Base-by-base conservation (phyloP, 2,329 filamentous ascomycete genomes). In the Malbranchea zuffiana region DNA sequence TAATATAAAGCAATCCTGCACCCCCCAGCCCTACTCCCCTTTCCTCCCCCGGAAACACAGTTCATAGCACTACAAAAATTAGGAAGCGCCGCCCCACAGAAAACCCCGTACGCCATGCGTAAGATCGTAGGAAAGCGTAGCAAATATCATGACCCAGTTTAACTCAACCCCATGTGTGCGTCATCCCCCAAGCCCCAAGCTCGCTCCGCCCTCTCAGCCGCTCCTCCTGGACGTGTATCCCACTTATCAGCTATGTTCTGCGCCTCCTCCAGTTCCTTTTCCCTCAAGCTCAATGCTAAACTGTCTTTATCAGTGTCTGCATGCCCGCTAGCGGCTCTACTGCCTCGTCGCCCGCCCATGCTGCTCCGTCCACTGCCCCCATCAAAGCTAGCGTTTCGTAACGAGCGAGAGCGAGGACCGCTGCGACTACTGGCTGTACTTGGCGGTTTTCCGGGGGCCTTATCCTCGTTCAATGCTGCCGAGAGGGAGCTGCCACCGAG, bases 161-260 rank as follows among this genome's bases (percentile, higher is more conserved):
- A 88, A 57, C 88, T 84, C 47, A 93, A 63, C 20, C 77, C 80
- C 81, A 93, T 90, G 50, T 80, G 71, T 16, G 81, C 76, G 52
- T 93, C 85, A 54, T 94, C 86, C 1, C 82, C 82, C 33, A 92
- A 72, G 0, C 83, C 82, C 78, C 85, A 86, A 47, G 64, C 77
- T 47, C 47, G 62, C 54, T 55, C 59, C 15, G 57, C 68, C 38
- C 67, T 56, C 36, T 65, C 61, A 8, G 71, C 75, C 51, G 61
- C 65, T 45, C 67, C 59, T 45, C 68, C 54, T 46, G 68, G 66
- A 57, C 75, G 74, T 60, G 56, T 72, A 63, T 63, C 55, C 54
- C 68, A 70, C 30, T 57, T 62, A 54, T 69, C 66, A 28, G 69
- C 56, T 48, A 68, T 69, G 43, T 71, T 65, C 29, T 60, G 55